phyloP scores from a whole-genome alignment of 176 grass and related monocot genomes.

The Alloteropsis semialata region DNA sequence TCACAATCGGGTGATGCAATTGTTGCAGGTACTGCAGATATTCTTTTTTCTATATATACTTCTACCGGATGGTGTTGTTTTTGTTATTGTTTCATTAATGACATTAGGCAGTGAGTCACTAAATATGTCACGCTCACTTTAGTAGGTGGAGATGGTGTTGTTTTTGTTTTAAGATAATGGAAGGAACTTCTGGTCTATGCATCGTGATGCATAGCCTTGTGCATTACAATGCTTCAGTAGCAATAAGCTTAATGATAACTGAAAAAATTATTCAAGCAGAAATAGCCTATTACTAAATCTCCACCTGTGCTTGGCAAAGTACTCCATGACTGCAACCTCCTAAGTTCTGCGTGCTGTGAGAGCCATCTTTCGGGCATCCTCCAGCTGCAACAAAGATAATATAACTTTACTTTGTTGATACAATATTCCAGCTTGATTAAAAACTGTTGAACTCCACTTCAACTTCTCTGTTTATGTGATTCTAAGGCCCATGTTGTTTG shows the following conservation, averaged over 20 bases:
- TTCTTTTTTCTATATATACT: not conserved
- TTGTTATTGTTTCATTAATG: not conserved
- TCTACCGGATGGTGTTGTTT: not conserved
- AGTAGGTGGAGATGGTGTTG: not conserved
- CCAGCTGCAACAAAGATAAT: not conserved
- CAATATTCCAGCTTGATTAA: conserved; percentile 1
- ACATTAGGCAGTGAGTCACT: not conserved
- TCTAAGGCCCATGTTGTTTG: not conserved
- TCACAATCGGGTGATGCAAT: conserved; percentile 76
- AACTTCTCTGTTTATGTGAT: conserved; percentile 1
- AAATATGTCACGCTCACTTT: conserved; percentile 7
- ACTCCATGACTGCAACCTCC: not conserved
- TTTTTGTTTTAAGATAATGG: not conserved
- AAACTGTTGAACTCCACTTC: not conserved
- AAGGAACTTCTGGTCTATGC: not conserved
- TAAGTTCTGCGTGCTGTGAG: not conserved
- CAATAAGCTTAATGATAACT: not conserved
- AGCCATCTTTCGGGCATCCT: not conserved
- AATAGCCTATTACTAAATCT: not conserved
- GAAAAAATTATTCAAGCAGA: not conserved
- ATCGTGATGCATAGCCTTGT: not conserved
- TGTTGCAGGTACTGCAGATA: conserved; percentile 66
- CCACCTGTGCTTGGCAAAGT: not conserved
- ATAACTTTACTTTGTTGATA: not conserved
- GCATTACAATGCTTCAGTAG: not conserved